Conservation (phyloP, 2,329 filamentous ascomycete genomes). For the Fusarium annulatum region DNA sequence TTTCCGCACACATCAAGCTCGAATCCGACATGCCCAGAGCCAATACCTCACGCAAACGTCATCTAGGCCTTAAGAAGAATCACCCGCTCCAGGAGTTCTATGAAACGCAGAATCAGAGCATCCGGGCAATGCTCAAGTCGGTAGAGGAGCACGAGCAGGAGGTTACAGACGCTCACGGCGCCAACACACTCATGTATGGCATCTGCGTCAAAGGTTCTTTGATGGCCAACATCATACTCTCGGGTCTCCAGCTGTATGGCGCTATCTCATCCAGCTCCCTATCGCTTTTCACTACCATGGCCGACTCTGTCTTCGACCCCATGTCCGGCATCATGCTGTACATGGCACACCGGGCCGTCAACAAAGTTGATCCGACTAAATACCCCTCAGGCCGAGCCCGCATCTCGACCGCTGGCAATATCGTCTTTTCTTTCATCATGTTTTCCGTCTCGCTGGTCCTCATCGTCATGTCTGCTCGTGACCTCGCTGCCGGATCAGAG, state of each 20-base stretch:
- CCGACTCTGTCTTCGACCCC: slow-evolving; percentile 93
- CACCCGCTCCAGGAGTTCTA: slow-evolving; percentile 83
- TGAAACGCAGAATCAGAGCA: slow-evolving; percentile 90
- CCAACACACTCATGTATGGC: slow-evolving; percentile 81
- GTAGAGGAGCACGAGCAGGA: slow-evolving; percentile 92
- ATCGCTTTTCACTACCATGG: slow-evolving; percentile 97
- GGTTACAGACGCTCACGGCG: slow-evolving; percentile 81
- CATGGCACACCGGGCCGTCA: slow-evolving; percentile 86
- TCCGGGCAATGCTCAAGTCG: slow-evolving; percentile 88
- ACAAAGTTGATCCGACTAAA: slow-evolving; percentile 82
- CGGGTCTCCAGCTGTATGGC: slow-evolving; percentile 86
- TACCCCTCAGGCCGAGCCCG: slow-evolving; percentile 94
- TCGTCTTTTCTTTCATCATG: slow-evolving; percentile 97
- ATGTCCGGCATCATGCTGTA: slow-evolving; percentile 89
- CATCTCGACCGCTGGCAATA: slow-evolving; percentile 95
- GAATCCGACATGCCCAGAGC: slow-evolving; percentile 68
- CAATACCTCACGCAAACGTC: slow-evolving; percentile 82
- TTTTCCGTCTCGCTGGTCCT: slow-evolving; percentile 90
- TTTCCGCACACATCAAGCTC: not conserved
- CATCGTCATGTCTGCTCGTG: slow-evolving; percentile 84
- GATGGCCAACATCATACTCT: slow-evolving; percentile 81
- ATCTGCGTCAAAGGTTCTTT: slow-evolving; percentile 78
- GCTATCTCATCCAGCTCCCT: slow-evolving; percentile 87
- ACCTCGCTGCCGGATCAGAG: slow-evolving; percentile 66
- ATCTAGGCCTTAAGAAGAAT: slow-evolving; percentile 54